Conservation (phyloP, 1,139 yeast species). For the Chernovozyma aurita region DNA sequence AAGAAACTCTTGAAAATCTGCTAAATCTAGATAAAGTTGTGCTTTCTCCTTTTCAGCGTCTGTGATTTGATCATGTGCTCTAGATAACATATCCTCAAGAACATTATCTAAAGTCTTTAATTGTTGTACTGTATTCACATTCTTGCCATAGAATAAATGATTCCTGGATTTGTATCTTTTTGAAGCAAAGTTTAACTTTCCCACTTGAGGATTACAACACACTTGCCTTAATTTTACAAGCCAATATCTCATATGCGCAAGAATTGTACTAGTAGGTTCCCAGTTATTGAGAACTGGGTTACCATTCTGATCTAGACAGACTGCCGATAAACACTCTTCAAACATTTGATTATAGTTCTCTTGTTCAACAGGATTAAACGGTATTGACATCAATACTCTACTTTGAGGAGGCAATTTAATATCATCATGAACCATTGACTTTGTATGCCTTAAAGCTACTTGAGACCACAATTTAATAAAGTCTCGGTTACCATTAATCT, state of each 20-base stretch:
- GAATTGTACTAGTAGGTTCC: constrained; percentile 42
- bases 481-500: constrained; percentile 23
- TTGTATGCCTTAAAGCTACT: constrained; percentile 74
- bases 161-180: constrained; percentile 24
- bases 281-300: constrained; percentile 48
- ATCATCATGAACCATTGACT: constrained; percentile 74
- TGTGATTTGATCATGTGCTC: constrained; percentile 45
- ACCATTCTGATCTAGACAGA: constrained; percentile 57
- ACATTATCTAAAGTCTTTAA: constrained; percentile 66
- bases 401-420: constrained; percentile 74
- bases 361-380: constrained; percentile 78
- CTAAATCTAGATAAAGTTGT: constrained; percentile 45
- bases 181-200: constrained; percentile 31
- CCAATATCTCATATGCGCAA: constrained; percentile 58
- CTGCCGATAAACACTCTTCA: constrained; percentile 57
- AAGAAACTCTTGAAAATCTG: constrained; percentile 57
- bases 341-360: constrained; percentile 70
- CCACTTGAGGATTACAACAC: constrained; percentile 80
- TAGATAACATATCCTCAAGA: constrained; percentile 55
- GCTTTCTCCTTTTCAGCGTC: constrained; percentile 47
- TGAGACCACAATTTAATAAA: constrained; percentile 44
- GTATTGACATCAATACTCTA: constrained; percentile 62
- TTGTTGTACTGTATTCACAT: constrained; percentile 23
- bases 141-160: constrained; percentile 5
- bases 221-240: constrained; percentile 64